Evolutionary conservation across 768 basidiomycete genomes (phyloP), one percentile per base, ranked within the genome.

Genomic region (Psilocybe sp.): DNA sequence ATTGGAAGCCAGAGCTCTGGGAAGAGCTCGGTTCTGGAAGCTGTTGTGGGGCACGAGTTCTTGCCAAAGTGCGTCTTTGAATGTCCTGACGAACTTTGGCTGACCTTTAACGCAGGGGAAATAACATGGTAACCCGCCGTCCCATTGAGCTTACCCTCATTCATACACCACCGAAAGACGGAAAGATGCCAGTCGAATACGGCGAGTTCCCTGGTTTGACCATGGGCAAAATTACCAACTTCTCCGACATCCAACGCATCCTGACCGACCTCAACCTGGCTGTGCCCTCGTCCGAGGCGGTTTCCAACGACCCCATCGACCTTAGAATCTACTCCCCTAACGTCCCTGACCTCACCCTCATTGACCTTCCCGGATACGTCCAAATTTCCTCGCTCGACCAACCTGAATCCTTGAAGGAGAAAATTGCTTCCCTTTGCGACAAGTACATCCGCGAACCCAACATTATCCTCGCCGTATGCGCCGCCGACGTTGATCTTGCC

Each of bases 391-490:
- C 91, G 40, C 72, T 98, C 71, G 96, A 99, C 72, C 97, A 99
- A 64, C 97, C 97, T 0, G 95, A 98, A 55, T 76, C 79, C 15
- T 79, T 99, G 53, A 97, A 92, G 65, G 92, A 96, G 62, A 96
- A 98, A 68, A 96, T 99, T 53, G 75, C 89, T 0, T 60, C 64
- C 8, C 74, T 99, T 1, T 98, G 97, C 69, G 97, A 98, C 49
- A 91, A 86, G 64, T 99, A 99, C 67, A 99, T 99, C 60, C 84
- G 91, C n/a, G 93, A 98, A 64, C 96, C 97, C n/a, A 99, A 99
- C 67, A 93, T 99, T 67, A 89, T 98, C 59, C 81, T 99, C n/a
- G 96, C 97, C 4, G 92, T 99, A 14, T 99, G 97, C 64, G 91
- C 97, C 7, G 97, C 97, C 7, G 95, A 99, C 65, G 97, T 99